Percentiles rank a stretch among this genome's conserved stretches.
Evolutionary conservation across 1,284 basidiomycete species (phyloP).

Genomic region (Moniliella sp.): DNA sequence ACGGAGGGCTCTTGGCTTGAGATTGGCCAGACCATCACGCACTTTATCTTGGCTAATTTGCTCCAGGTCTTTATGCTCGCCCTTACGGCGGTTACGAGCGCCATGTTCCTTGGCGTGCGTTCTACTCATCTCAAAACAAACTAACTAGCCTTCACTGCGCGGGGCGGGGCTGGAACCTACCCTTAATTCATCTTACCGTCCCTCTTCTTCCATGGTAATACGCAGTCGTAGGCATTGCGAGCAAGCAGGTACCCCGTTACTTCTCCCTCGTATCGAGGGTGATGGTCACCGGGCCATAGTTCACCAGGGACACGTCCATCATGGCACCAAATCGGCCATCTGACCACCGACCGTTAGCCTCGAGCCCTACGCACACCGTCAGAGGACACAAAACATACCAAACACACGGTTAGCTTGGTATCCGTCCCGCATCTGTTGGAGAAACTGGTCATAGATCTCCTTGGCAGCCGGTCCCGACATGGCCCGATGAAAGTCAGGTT

Average conservation of each 20-base stretch:
- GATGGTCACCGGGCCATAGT: constrained; percentile 23
- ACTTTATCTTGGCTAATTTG: constrained; percentile 63
- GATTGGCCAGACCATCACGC: constrained; percentile 67
- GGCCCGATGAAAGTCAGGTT: constrained; percentile 26
- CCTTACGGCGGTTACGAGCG: constrained; percentile 7
- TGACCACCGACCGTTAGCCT: not conserved
- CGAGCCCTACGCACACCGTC: not conserved
- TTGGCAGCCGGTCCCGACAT: constrained; percentile 14
- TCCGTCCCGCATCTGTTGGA: constrained; percentile 9
- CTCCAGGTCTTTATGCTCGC: constrained; percentile 47
- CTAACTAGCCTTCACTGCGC: no score
- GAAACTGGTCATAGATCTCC: constrained; percentile 15
- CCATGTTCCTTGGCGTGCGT: constrained; percentile 3
- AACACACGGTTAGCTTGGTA: constrained; percentile 14
- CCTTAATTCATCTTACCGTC: no score
- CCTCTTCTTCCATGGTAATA: no score
- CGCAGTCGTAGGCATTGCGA: no score
- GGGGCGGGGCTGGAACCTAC: no score
- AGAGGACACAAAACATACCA: constrained; percentile 1
- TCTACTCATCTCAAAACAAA: no score
- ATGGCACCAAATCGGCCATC: constrained; percentile 28
- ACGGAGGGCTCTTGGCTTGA: constrained; percentile 73
- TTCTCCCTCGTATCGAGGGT: no score
- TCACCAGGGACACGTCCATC: constrained; percentile 28
- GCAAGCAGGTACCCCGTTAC: no score